These are phyloP conservation scores for Dillenia turbinata DNA, from an alignment of 164 flowering plant species.

Conservation along the genomic window DNA sequence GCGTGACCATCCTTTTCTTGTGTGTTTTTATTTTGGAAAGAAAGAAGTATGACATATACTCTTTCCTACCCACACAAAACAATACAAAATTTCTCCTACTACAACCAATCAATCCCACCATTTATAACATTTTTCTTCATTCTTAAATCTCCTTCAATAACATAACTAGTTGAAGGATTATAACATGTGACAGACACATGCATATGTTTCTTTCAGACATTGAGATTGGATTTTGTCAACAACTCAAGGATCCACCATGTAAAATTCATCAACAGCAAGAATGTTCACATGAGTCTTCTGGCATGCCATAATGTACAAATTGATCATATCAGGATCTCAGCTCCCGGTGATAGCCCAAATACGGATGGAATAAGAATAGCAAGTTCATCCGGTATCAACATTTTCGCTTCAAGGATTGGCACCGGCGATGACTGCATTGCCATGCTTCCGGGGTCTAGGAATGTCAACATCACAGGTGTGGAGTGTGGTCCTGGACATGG, in stretches of 20 bases:
- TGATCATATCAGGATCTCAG: slow-evolving; percentile 8
- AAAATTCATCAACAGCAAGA: slow-evolving; percentile 30
- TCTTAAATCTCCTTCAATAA: too few relatives aligned
- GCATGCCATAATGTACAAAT: slow-evolving; percentile 20
- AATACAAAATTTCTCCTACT: too few relatives aligned
- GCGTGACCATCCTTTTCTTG: too few relatives aligned
- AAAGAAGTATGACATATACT: too few relatives aligned
- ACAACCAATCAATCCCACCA: too few relatives aligned
- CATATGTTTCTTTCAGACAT: slow-evolving; percentile 10
- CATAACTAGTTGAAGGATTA: too few relatives aligned
- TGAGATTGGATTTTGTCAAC: slow-evolving; percentile 27
- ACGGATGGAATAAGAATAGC: slow-evolving; percentile 39
- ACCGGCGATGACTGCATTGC: slow-evolving; percentile 49
- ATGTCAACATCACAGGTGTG: slow-evolving; percentile 18
- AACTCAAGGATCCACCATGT: slow-evolving; percentile 16
- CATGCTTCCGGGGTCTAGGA: slow-evolving; percentile 21
- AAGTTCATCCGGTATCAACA: slow-evolving; percentile 8
- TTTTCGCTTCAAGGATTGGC: slow-evolving; percentile 13
- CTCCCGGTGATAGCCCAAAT: slow-evolving; percentile 38
- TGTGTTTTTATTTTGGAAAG: too few relatives aligned
- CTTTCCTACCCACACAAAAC: too few relatives aligned
- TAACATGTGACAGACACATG: too few relatives aligned
- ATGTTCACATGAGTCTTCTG: slow-evolving; percentile 27
- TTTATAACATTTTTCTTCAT: too few relatives aligned
- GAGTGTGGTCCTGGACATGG: slow-evolving; percentile 47